Evolutionary conservation across 2,329 filamentous ascomycete species (phyloP).

Genomic region (Keithomyces neogunnii): DNA sequence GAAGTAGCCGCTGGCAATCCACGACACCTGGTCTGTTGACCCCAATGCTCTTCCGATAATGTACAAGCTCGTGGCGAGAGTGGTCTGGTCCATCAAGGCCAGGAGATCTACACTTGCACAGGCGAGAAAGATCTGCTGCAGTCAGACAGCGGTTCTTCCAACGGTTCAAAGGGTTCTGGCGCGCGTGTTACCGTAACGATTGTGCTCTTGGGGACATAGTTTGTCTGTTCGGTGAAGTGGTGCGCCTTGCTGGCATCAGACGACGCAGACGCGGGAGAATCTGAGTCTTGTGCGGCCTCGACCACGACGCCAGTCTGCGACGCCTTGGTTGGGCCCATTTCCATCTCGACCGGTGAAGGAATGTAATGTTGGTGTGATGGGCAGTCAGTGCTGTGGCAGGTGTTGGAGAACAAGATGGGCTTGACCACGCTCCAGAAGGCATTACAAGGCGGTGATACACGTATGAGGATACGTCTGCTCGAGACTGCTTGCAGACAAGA

Average conservation of each 20-base stretch:
- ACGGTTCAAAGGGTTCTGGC: background rate
- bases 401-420: background rate
- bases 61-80: constrained; percentile 43
- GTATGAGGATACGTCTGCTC: too few relatives aligned
- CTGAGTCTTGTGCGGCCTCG: background rate
- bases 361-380: background rate
- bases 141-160: background rate
- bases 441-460: background rate
- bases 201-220: constrained; percentile 41
- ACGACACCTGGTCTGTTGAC: constrained; percentile 40
- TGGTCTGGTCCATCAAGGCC: constrained; percentile 50
- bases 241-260: constrained; percentile 13
- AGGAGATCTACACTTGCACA: constrained; percentile 47
- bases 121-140: constrained; percentile 44
- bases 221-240: constrained; percentile 46
- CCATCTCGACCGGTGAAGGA: background rate
- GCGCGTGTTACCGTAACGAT: constrained; percentile 37
- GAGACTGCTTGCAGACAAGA: too few relatives aligned
- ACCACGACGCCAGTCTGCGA: background rate
- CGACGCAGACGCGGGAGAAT: background rate
- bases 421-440: background rate
- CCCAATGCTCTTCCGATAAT: constrained; percentile 43
- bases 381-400: background rate
- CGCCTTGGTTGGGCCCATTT: background rate
- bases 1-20: constrained; percentile 49